A percentile compares a stretch with the other conserved stretches of the same genome.
Evolutionary conservation across 257 asterid genomes (phyloP).

Genomic region (Plectranthus barbatus): DNA sequence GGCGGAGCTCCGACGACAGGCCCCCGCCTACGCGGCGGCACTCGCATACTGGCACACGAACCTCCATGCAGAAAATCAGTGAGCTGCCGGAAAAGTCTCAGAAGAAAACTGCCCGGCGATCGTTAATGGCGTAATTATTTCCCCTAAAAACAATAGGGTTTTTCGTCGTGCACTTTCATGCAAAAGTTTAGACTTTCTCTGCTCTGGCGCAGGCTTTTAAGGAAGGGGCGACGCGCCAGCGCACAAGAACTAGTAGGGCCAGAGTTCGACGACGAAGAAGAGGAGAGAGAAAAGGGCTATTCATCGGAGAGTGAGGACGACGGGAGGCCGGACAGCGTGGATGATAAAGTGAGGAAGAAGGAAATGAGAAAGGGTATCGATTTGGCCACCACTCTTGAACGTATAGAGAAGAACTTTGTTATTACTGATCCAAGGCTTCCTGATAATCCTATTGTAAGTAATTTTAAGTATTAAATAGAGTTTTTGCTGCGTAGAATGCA

Average conservation of each 20-base stretch:
- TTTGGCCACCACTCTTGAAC: slow-evolving; percentile 96
- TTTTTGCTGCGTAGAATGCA: not conserved
- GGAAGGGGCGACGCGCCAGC: slow-evolving; percentile 56
- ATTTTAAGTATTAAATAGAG: not conserved
- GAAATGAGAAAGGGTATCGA: slow-evolving; percentile 99
- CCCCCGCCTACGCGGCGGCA: slow-evolving; percentile 66
- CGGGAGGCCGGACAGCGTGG: slow-evolving; percentile 77
- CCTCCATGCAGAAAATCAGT: slow-evolving; percentile 54
- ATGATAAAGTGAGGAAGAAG: slow-evolving; percentile 88
- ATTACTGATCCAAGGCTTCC: slow-evolving; percentile 97
- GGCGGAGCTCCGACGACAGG: slow-evolving; percentile 30
- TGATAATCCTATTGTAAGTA: slow-evolving; percentile 92
- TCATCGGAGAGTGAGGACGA: slow-evolving; percentile 54
- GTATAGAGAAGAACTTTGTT: slow-evolving; percentile 95
- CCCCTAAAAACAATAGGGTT: not conserved
- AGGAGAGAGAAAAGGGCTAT: slow-evolving; percentile 25
- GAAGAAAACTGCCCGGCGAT: slow-evolving; percentile 54
- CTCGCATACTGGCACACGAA: slow-evolving; percentile 77
- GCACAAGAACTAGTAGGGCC: slow-evolving; percentile 34
- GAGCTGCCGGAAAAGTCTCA: slow-evolving; percentile 63
- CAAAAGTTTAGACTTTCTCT: not conserved
- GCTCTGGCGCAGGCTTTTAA: slow-evolving; percentile 42
- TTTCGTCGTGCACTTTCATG: not conserved
- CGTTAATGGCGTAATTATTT: slow-evolving; percentile 53
- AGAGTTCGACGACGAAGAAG: slow-evolving; percentile 34